A percentile compares a stretch with the other conserved stretches of the same genome.
These are phyloP conservation scores for Epithele typhae DNA, from an alignment of 768 basidiomycete species.

Conservation along the genomic window DNA sequence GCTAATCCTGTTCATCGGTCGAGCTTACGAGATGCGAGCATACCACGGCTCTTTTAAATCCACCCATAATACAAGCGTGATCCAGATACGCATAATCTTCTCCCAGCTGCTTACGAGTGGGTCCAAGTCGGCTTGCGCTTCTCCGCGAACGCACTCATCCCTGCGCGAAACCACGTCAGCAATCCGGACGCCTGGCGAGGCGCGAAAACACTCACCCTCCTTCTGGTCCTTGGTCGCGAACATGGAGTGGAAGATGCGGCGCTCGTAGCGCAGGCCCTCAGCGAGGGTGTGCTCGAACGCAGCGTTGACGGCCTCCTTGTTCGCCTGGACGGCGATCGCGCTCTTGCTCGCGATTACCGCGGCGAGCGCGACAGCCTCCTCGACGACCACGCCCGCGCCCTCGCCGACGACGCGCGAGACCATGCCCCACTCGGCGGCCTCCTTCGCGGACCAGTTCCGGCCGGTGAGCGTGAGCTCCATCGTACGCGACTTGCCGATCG, in stretches of 20 bases:
- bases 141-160: constrained; percentile 92
- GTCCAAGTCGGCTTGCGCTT: constrained; percentile 88
- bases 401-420: constrained; percentile 77
- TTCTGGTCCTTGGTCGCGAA: constrained; percentile 96
- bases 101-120: constrained; percentile 49
- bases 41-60: no score
- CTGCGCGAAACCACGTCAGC: constrained; percentile 36
- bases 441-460: constrained; percentile 69
- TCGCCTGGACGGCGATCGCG: constrained; percentile 76
- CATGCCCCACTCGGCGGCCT: constrained; percentile 86
- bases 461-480: constrained; percentile 96
- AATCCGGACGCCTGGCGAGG: not conserved
- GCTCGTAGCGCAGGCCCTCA: constrained; percentile 85
- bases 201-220: constrained; percentile 59
- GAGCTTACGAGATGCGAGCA: no score
- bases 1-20: no score
- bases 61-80: no score
- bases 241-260: constrained; percentile 83
- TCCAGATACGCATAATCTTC: no score
- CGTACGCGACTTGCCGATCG: constrained; percentile 87
- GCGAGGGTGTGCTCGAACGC: constrained; percentile 78
- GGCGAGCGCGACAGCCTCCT: constrained; percentile 82
- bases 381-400: constrained; percentile 74
- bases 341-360: constrained; percentile 79
- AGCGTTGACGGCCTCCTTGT: constrained; percentile 92